phyloP scores from a whole-genome alignment of 768 basidiomycete genomes.

The Trichaptum fuscoviolaceum region DNA sequence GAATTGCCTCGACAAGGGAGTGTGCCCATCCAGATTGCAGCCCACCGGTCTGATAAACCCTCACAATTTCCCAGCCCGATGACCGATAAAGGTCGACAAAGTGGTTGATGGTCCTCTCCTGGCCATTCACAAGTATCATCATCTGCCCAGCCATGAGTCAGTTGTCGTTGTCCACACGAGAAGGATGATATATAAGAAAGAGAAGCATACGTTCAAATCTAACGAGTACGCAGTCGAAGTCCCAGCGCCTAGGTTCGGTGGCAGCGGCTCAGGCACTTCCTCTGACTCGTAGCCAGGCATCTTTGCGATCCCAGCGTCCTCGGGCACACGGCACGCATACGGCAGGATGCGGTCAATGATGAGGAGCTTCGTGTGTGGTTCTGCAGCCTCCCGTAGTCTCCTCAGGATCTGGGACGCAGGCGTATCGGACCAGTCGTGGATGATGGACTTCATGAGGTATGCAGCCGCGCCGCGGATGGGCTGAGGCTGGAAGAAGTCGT shows the following conservation, averaged over 20 bases:
- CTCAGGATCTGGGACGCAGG: conserved; percentile 21
- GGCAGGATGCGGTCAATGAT: conserved; percentile 21
- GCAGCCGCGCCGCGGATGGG: conserved; percentile 24
- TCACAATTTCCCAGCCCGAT: conserved; percentile 25
- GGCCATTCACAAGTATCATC: conserved; percentile 23
- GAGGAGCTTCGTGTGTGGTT: conserved; percentile 20
- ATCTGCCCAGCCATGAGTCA: conserved; percentile 19
- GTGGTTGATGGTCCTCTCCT: conserved; percentile 24
- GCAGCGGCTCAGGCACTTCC: conserved; percentile 20
- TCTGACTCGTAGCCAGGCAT: conserved; percentile 11
- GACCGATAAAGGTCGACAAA: conserved; percentile 14
- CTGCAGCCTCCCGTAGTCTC: conserved; percentile 19
- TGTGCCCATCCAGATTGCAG: not conserved
- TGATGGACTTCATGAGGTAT: conserved; percentile 21
- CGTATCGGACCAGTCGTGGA: conserved; percentile 31
- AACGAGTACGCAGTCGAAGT: conserved; percentile 15
- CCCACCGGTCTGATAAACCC: conserved; percentile 4
- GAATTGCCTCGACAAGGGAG: not conserved
- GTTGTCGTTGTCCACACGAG: not conserved
- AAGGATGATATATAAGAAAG: not conserved
- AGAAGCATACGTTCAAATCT: conserved; percentile 22
- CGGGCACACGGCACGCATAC: conserved; percentile 16
- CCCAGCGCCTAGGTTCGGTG: conserved; percentile 23
- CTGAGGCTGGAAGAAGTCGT: conserved; percentile 24
- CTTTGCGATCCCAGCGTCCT: not conserved